Conservation (phyloP, 371 early-diverging fungal species). For the Lichtheimia hyalospora region DNA sequence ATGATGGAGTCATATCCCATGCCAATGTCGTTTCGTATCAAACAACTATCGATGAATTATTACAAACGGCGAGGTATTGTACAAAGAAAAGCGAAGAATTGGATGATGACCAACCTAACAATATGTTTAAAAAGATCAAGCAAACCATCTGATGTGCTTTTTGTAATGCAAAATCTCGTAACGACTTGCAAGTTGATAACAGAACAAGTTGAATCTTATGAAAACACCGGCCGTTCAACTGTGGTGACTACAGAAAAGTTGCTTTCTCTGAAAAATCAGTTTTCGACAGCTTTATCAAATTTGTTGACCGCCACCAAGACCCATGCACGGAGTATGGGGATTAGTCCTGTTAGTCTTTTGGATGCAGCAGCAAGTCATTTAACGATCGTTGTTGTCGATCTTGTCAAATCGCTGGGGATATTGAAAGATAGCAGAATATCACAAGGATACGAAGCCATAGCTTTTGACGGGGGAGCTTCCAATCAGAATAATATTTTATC, state of each 20-base stretch:
- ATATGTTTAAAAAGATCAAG: constrained; percentile 45
- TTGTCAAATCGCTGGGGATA: constrained; percentile 70
- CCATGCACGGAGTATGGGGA: constrained; percentile 77
- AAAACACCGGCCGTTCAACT: constrained; percentile 30
- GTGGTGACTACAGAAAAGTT: constrained; percentile 27
- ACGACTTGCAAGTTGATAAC: constrained; percentile 81
- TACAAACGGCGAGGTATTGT: constrained; percentile 62
- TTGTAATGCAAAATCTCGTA: constrained; percentile 82
- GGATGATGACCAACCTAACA: not conserved
- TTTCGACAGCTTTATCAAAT: constrained; percentile 66
- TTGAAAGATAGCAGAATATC: not conserved
- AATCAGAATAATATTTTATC: too few relatives aligned
- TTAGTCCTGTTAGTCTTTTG: constrained; percentile 65
- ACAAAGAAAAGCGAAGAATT: not conserved
- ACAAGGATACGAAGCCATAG: too few relatives aligned
- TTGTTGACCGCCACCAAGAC: constrained; percentile 76
- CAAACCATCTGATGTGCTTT: constrained; percentile 70
- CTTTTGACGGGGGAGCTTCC: too few relatives aligned
- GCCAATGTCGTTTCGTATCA: constrained; percentile 73
- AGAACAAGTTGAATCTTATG: constrained; percentile 74
- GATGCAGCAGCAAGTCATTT: constrained; percentile 80
- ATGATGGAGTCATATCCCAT: constrained; percentile 70
- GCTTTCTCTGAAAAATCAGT: constrained; percentile 47
- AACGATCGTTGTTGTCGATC: constrained; percentile 73
- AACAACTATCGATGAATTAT: constrained; percentile 78